Evolutionary conservation across 495 filamentous ascomycete genomes (phyloP), one percentile per base, ranked within the genome.

Genomic region (Tuber indicum): DNA sequence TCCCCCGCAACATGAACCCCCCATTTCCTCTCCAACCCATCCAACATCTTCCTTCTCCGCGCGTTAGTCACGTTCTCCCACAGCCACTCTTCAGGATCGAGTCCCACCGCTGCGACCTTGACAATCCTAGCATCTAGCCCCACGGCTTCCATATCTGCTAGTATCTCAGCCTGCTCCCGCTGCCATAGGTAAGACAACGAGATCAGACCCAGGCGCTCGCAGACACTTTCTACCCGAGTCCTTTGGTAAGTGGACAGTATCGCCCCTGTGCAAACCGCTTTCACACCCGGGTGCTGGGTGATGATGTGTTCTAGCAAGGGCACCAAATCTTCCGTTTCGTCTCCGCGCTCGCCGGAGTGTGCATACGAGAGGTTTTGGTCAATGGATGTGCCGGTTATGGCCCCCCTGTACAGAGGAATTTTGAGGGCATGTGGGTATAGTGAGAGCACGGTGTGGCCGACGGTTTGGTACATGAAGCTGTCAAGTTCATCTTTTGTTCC

Each of bases 401-500:
- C 85, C 71, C 88, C 88, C 21, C 94, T 90, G 84, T 94, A 97
- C 2, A 97, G 87, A 16, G 94, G 94, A 45, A 97, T 85, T 2
- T 86, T 87, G 5, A 97, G 90, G 3, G 92, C 93, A 45, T 88
- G 80, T 76, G 90, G 89, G 84, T 97, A 98, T 32, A 97, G 88
- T 9, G 95, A 96, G 72, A 98, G 91, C 32, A 98, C 85, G 73
- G 87, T 87, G 85, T 98, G 94, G 58, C 96, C 96, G 73, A 96
- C 92, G 1, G 96, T 98, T 86, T 99, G 96, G 87, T 98, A 99
- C 96, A 99, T 98, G 90, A 93, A 97, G 87, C 93, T 97, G 85
- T 99, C 92, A 79, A 96, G 88, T 76, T 90, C 88, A 71, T 87
- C 86, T 71, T 70, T 75, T 44, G 70, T 75, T n/a, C 74, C 77